Evolutionary conservation across 495 filamentous ascomycete genomes (phyloP).

Genomic region (Tetracladium marchalianum): DNA sequence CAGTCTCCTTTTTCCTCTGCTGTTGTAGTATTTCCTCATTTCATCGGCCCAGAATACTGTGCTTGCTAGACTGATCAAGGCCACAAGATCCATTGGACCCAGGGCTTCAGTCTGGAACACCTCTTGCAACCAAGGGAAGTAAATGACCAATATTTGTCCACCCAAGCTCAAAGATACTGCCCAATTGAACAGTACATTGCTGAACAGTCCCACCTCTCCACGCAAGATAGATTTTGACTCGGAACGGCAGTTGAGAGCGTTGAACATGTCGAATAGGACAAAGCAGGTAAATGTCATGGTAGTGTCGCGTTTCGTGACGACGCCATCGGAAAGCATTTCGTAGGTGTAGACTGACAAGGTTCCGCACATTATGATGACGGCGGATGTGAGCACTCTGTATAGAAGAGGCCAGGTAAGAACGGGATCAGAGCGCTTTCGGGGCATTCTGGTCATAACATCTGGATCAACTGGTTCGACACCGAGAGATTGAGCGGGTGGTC

Average conservation of each 20-base stretch:
- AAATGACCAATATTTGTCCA: constrained; percentile 84
- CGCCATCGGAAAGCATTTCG: constrained; percentile 71
- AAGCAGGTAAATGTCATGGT: constrained; percentile 99
- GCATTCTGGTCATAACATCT: constrained; percentile 84
- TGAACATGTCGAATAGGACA: constrained; percentile 98
- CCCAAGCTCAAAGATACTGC: constrained; percentile 74
- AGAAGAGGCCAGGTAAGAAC: constrained; percentile 79
- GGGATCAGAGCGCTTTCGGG: constrained; percentile 71
- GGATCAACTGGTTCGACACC: constrained; percentile 95
- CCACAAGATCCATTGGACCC: constrained; percentile 56
- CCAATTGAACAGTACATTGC: constrained; percentile 93
- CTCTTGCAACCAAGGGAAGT: constrained; percentile 83
- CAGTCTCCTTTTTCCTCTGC: constrained; percentile 14
- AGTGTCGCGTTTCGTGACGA: constrained; percentile 85
- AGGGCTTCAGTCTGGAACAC: constrained; percentile 94
- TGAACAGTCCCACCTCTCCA: constrained; percentile 72
- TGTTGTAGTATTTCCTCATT: constrained; percentile 59
- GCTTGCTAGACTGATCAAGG: constrained; percentile 65
- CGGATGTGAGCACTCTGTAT: constrained; percentile 76
- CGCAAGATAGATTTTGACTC: constrained; percentile 80
- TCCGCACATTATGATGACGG: constrained; percentile 79
- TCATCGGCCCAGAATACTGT: constrained; percentile 94
- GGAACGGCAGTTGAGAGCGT: constrained; percentile 85
- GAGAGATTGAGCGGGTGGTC: constrained; percentile 91
- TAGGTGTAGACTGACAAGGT: constrained; percentile 84